phyloP scores from a whole-genome alignment of 2,329 filamentous ascomycete genomes.

The Penicillium frequentans region DNA sequence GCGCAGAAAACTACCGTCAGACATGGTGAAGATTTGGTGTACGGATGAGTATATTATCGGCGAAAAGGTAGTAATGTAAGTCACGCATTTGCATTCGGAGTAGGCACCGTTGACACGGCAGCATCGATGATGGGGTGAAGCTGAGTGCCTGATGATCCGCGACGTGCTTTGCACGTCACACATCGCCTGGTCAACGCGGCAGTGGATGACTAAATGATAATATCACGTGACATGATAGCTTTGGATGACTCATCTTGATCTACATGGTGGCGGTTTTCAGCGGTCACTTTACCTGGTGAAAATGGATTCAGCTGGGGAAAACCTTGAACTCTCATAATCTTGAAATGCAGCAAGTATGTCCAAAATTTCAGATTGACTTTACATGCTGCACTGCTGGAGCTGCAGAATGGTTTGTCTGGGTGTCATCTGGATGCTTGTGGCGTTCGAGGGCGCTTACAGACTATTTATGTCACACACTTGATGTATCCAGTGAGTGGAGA shows the following conservation, averaged over 20 bases:
- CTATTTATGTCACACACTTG: slow-evolving; percentile 19
- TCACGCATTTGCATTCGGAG: slow-evolving; percentile 38
- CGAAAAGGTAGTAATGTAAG: slow-evolving; percentile 23
- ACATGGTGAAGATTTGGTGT: slow-evolving; percentile 37
- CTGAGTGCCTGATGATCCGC: slow-evolving; percentile 21
- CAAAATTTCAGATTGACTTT: background rate
- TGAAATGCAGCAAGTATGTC: background rate
- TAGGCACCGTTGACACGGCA: slow-evolving; percentile 30
- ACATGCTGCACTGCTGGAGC: no score
- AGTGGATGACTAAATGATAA: slow-evolving; percentile 17
- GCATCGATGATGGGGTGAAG: slow-evolving; percentile 23
- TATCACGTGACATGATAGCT: background rate
- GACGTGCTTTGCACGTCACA: slow-evolving; percentile 24
- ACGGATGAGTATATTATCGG: slow-evolving; percentile 28
- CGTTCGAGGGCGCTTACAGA: slow-evolving; percentile 18
- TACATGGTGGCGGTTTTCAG: background rate
- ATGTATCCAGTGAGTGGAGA: slow-evolving; percentile 10
- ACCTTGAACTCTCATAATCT: background rate
- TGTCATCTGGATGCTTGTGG: slow-evolving; percentile 7
- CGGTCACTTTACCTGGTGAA: background rate
- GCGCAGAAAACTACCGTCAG: slow-evolving; percentile 40
- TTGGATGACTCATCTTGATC: background rate
- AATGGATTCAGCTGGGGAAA: background rate
- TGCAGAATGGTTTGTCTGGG: background rate
- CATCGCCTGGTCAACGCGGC: slow-evolving; percentile 19